Percentiles rank a stretch among this genome's conserved stretches.
Conservation (phyloP, 1,139 yeast genomes). For the Taphrina flavorubra region DNA sequence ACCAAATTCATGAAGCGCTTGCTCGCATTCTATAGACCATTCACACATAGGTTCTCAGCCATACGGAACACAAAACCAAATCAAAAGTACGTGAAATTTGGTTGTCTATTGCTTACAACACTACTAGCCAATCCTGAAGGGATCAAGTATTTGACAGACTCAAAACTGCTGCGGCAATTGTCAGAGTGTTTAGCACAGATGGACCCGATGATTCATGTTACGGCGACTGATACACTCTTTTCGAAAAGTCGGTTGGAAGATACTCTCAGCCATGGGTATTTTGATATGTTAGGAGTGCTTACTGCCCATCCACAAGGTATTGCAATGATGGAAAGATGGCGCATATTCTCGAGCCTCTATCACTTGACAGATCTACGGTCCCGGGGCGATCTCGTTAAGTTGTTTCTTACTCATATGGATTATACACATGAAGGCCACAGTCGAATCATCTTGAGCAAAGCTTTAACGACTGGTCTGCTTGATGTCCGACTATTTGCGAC, state of each 20-base stretch:
- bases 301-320: constrained; percentile 68
- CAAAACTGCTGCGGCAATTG: constrained; percentile 81
- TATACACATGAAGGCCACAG: constrained; percentile 70
- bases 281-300: constrained; percentile 75
- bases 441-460: constrained; percentile 68
- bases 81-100: constrained; percentile 67
- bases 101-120: constrained; percentile 72
- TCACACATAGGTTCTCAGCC: constrained; percentile 80
- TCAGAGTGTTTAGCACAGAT: constrained; percentile 87
- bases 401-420: constrained; percentile 67
- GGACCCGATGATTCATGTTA: constrained; percentile 75
- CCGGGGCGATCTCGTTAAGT: constrained; percentile 65
- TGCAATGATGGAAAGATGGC: constrained; percentile 75
- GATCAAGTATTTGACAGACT: constrained; percentile 67
- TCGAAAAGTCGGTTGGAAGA: constrained; percentile 64
- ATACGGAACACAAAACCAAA: constrained; percentile 60
- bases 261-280: constrained; percentile 77
- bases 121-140: constrained; percentile 72
- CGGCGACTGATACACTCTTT: constrained; percentile 75
- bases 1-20: constrained; percentile 86
- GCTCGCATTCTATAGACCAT: constrained; percentile 87
- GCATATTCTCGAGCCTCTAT: constrained; percentile 77
- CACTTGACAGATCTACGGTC: constrained; percentile 66
- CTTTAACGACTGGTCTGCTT: constrained; percentile 63
- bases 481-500: constrained; percentile 65